phyloP scores from a whole-genome alignment of 305 asterid species.

The Ajuga reptans region DNA sequence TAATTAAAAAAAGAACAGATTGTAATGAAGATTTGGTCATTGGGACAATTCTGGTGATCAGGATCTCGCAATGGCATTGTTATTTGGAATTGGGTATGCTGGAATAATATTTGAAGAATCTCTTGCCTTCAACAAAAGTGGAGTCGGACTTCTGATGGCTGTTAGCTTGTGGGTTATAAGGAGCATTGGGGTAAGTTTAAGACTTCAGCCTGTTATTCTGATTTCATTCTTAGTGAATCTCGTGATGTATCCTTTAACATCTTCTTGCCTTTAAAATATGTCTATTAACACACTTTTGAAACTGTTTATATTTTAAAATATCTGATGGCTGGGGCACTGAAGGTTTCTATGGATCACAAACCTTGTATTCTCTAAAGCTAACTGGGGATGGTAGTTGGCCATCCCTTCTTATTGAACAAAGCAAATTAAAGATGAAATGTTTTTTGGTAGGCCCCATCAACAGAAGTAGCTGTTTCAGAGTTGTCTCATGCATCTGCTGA shows the following conservation, averaged over 20 bases:
- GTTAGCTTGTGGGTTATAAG: slow-evolving; percentile 88
- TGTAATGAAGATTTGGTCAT: slow-evolving; percentile 9
- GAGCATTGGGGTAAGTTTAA: slow-evolving; percentile 76
- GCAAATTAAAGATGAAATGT: slow-evolving; percentile 16
- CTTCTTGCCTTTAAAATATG: neutral
- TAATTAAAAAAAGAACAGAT: neutral
- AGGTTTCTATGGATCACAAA: neutral
- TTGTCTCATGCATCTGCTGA: slow-evolving; percentile 93
- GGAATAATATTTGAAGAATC: slow-evolving; percentile 95
- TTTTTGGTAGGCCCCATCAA: slow-evolving; percentile 83
- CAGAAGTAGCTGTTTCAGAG: slow-evolving; percentile 81
- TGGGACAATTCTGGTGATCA: slow-evolving; percentile 36
- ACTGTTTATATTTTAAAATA: neutral
- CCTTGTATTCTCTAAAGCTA: neutral
- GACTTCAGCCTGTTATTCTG: slow-evolving; percentile 1
- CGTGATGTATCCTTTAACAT: neutral
- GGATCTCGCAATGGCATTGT: slow-evolving; percentile 89
- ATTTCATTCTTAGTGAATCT: slow-evolving; percentile 4
- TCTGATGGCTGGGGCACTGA: slow-evolving; percentile 8
- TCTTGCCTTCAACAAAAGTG: slow-evolving; percentile 95
- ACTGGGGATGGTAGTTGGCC: neutral
- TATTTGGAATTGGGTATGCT: slow-evolving; percentile 86
- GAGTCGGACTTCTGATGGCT: slow-evolving; percentile 98
- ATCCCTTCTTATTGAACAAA: neutral
- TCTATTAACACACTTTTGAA: neutral